Conservation (phyloP, 164 flowering plant genomes). For the Chloranthus sessilifolius region DNA sequence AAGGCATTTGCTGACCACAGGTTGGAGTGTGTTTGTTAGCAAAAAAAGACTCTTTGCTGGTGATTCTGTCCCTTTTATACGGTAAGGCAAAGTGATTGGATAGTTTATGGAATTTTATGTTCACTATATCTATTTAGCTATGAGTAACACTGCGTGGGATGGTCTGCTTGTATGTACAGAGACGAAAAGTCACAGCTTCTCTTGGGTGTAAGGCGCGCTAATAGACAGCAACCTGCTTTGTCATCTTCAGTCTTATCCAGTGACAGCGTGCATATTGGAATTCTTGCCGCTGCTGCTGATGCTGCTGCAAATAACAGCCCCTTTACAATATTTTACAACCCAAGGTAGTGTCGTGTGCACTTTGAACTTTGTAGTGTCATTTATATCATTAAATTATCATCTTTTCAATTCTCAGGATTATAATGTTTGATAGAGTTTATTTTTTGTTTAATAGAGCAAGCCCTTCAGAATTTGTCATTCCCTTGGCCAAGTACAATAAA, state of each 20-base stretch:
- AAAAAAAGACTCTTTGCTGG: slow-evolving; percentile 20
- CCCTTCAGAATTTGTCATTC: slow-evolving; percentile 64
- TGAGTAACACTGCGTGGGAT: too few relatives aligned
- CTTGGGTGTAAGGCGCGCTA: slow-evolving; percentile 50
- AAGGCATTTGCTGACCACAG: slow-evolving; percentile 14
- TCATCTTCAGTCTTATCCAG: slow-evolving; percentile 60
- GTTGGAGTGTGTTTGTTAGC: slow-evolving; percentile 20
- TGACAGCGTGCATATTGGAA: slow-evolving; percentile 59
- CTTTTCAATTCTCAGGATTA: too few relatives aligned
- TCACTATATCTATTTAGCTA: too few relatives aligned
- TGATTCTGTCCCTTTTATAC: slow-evolving; percentile 15
- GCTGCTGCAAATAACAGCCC: slow-evolving; percentile 54
- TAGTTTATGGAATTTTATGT: too few relatives aligned
- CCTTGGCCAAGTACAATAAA: slow-evolving; percentile 49
- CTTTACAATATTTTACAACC: slow-evolving; percentile 49
- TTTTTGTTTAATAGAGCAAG: slow-evolving; percentile 58
- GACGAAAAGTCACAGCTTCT: slow-evolving; percentile 44
- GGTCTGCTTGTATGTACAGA: too few relatives aligned
- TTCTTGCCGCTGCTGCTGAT: slow-evolving; percentile 70
- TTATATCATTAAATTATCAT: too few relatives aligned
- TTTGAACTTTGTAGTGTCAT: background rate
- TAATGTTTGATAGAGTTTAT: too few relatives aligned
- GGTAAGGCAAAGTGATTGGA: too few relatives aligned
- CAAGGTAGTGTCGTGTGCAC: slow-evolving; percentile 28
- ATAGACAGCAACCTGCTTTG: slow-evolving; percentile 39